These are phyloP conservation scores for Corylus heterophylla DNA, from an alignment of 306 rosid species.

Conservation along the genomic window DNA sequence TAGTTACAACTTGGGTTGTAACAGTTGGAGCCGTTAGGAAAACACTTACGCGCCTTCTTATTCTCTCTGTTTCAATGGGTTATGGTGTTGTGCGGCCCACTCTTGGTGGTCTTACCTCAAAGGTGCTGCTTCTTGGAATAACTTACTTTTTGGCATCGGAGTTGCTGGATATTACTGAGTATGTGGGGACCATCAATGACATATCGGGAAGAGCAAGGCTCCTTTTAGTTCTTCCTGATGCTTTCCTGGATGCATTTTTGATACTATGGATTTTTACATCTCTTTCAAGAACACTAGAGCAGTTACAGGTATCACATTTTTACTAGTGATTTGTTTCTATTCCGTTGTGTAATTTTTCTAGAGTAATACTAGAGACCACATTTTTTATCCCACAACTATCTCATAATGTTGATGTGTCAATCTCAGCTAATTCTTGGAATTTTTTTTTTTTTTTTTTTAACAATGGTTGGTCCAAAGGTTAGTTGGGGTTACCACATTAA, in stretches of 20 bases:
- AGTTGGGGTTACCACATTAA: no score
- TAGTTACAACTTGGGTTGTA: slow-evolving; percentile 85
- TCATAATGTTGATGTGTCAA: no score
- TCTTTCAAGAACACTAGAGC: slow-evolving; percentile 88
- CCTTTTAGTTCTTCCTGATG: slow-evolving; percentile 89
- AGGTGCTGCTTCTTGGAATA: slow-evolving; percentile 85
- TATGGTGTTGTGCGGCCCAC: slow-evolving; percentile 98
- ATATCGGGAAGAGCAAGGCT: slow-evolving; percentile 89
- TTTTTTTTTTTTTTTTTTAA: no score
- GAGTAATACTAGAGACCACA: no score
- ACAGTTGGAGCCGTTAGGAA: slow-evolving; percentile 81
- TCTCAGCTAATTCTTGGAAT: no score
- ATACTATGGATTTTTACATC: slow-evolving; percentile 94
- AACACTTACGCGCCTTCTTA: slow-evolving; percentile 75
- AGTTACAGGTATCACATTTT: slow-evolving; percentile 68
- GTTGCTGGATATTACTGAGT: slow-evolving; percentile 79
- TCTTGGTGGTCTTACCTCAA: slow-evolving; percentile 94
- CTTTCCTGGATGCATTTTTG: slow-evolving; percentile 92
- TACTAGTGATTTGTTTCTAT: not conserved
- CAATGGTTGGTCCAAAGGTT: no score
- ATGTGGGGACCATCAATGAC: slow-evolving; percentile 92
- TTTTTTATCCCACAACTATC: no score
- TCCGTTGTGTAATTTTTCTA: not conserved
- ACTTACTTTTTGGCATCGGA: slow-evolving; percentile 87
- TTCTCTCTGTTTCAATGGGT: slow-evolving; percentile 91